Percentiles rank a stretch among this genome's conserved stretches.
phyloP scores from a whole-genome alignment of 208 protist genomes.

The Leishmania tropica region DNA sequence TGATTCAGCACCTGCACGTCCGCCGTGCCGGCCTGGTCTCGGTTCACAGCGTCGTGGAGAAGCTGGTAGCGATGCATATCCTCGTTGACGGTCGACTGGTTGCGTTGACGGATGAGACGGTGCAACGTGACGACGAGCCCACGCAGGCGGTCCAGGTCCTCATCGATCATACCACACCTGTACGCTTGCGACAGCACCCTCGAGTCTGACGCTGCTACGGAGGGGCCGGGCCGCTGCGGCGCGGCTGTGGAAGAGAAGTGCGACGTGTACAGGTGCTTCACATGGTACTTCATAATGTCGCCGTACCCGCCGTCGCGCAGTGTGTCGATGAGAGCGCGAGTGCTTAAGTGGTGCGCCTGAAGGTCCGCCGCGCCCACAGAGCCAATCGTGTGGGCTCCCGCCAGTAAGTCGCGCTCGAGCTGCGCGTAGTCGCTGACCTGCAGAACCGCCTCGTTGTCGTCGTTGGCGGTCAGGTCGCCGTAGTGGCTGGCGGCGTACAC shows the following conservation, averaged over 20 bases:
- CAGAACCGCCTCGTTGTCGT: constrained; percentile 62
- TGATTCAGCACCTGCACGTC: constrained; percentile 91
- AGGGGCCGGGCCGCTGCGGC: not conserved
- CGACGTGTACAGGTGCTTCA: constrained; percentile 36
- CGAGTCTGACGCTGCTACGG: not conserved
- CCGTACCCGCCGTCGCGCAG: constrained; percentile 69
- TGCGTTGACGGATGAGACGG: constrained; percentile 61
- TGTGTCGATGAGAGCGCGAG: constrained; percentile 75
- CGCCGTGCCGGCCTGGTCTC: constrained; percentile 84
- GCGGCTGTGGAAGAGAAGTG: not conserved
- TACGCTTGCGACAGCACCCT: constrained; percentile 19
- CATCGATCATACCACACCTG: constrained; percentile 38
- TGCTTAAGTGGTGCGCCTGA: constrained; percentile 57
- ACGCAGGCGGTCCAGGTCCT: constrained; percentile 44
- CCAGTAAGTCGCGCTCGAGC: constrained; percentile 66
- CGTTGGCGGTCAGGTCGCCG: constrained; percentile 68
- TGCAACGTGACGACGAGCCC: constrained; percentile 49
- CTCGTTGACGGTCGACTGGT: constrained; percentile 87
- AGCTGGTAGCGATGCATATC: constrained; percentile 87
- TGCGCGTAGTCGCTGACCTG: constrained; percentile 78
- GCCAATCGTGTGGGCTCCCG: constrained; percentile 56
- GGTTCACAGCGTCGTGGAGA: constrained; percentile 88
- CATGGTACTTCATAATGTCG: constrained; percentile 28
- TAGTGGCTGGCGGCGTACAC: constrained; percentile 50
- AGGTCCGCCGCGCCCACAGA: constrained; percentile 56